Evolutionary conservation across 306 rosid species (phyloP).

Genomic region (Fagus sylvatica): DNA sequence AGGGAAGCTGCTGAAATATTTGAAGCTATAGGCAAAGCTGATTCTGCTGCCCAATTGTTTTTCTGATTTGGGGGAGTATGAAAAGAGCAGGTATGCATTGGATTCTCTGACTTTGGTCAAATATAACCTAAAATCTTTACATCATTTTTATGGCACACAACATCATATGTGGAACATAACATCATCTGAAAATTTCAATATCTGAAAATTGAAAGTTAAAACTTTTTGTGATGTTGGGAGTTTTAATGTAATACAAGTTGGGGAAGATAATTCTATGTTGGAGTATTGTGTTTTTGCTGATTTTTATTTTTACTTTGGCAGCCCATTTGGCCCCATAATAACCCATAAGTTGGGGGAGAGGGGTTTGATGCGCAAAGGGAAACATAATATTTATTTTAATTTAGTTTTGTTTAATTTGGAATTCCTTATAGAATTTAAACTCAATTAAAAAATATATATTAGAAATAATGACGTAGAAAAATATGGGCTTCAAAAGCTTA

Average conservation of each 20-base stretch:
- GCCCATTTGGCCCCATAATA: too few species aligned
- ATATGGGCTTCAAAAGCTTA: too few species aligned
- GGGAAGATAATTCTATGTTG: not conserved
- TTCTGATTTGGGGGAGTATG: constrained; percentile 60
- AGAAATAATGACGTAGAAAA: too few species aligned
- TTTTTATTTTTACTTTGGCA: not conserved
- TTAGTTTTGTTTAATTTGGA: too few species aligned
- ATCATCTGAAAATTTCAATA: not conserved
- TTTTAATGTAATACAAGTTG: not conserved
- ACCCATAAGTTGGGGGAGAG: not conserved
- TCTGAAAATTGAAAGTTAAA: not conserved
- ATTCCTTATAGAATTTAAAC: too few species aligned
- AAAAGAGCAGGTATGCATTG: constrained; percentile 62
- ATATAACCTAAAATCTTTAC: not conserved
- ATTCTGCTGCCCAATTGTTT: constrained; percentile 69
- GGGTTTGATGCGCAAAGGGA: too few species aligned
- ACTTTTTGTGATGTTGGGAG: too few species aligned
- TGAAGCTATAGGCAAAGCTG: constrained; percentile 60
- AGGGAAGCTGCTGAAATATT: constrained; percentile 77
- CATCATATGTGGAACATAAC: not conserved
- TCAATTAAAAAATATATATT: too few species aligned
- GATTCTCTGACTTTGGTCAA: not conserved
- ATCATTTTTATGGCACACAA: not conserved
- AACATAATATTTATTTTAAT: too few species aligned
- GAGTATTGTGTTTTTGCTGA: not conserved